Conservation (phyloP, 129 eudicot genomes). For the Silybum marianum region DNA sequence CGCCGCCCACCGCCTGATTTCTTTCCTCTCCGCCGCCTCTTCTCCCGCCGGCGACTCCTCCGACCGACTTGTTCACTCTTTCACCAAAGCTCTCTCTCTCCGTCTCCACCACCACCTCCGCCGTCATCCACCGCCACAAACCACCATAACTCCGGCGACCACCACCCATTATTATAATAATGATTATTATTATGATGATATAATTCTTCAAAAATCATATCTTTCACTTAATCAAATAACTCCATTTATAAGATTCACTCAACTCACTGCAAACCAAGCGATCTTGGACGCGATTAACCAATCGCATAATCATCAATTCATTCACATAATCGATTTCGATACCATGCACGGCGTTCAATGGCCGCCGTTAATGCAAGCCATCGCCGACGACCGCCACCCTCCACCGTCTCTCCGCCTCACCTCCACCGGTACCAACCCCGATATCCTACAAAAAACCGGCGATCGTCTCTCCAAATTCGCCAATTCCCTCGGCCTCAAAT, state of each 20-base stretch:
- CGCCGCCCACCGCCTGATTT: slow-evolving; percentile 60
- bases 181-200: slow-evolving; percentile 9
- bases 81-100: slow-evolving; percentile 52
- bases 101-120: slow-evolving; percentile 41
- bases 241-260: slow-evolving; percentile 75
- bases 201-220: slow-evolving; percentile 59
- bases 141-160: background rate
- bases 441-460: slow-evolving; percentile 59
- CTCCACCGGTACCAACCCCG: slow-evolving; percentile 62
- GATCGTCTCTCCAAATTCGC: slow-evolving; percentile 73
- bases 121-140: background rate
- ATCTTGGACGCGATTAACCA: slow-evolving; percentile 66
- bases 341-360: slow-evolving; percentile 94
- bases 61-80: slow-evolving; percentile 52
- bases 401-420: slow-evolving; percentile 64
- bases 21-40: slow-evolving; percentile 46
- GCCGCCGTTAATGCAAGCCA: slow-evolving; percentile 93
- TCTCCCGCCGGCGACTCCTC: slow-evolving; percentile 68
- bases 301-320: slow-evolving; percentile 30
- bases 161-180: background rate
- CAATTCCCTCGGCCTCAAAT: slow-evolving; percentile 59
- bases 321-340: slow-evolving; percentile 85
- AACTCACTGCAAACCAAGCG: slow-evolving; percentile 93
- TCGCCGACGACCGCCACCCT: slow-evolving; percentile 50
- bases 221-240: slow-evolving; percentile 80